A percentile compares a stretch with the other conserved stretches of the same genome.
These are phyloP conservation scores for Diplodia sapinea DNA, from an alignment of 2,329 filamentous ascomycete species.

Conservation along the genomic window DNA sequence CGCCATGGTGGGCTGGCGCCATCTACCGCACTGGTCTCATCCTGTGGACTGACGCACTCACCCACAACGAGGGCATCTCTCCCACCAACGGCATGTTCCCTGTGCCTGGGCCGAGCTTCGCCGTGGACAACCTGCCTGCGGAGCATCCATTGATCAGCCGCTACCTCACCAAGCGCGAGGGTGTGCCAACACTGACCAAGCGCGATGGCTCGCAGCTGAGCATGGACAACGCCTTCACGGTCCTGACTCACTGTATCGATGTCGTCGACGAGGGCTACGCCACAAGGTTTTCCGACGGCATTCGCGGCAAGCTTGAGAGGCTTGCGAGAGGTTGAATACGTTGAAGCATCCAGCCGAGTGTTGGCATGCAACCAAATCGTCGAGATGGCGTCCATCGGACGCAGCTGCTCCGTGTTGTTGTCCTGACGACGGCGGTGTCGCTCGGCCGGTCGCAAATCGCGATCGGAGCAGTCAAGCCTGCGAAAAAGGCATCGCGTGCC, in stretches of 20 bases:
- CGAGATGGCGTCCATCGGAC: background rate
- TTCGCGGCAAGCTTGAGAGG: constrained; percentile 59
- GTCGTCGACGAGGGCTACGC: constrained; percentile 60
- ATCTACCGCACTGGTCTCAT: constrained; percentile 70
- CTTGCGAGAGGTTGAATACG: constrained; percentile 43
- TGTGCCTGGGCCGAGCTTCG: constrained; percentile 51
- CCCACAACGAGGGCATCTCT: constrained; percentile 53
- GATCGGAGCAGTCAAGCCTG: background rate
- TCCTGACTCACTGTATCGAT: constrained; percentile 60
- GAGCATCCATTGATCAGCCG: constrained; percentile 59
- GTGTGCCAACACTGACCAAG: constrained; percentile 59
- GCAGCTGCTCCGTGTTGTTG: background rate
- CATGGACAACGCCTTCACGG: constrained; percentile 55
- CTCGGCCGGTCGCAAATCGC: background rate
- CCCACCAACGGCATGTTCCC: constrained; percentile 48
- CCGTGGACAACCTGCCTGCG: constrained; percentile 57
- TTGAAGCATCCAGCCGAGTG: background rate
- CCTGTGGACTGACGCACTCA: constrained; percentile 67
- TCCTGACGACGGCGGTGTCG: background rate
- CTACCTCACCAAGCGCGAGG: constrained; percentile 61
- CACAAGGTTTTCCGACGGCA: constrained; percentile 61
- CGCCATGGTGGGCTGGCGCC: constrained; percentile 73
- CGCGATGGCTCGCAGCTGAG: constrained; percentile 55
- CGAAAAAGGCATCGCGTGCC: background rate
- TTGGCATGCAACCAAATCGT: background rate